Conservation (phyloP, 805 yeast species). For the Pichia sporocuriosa region DNA sequence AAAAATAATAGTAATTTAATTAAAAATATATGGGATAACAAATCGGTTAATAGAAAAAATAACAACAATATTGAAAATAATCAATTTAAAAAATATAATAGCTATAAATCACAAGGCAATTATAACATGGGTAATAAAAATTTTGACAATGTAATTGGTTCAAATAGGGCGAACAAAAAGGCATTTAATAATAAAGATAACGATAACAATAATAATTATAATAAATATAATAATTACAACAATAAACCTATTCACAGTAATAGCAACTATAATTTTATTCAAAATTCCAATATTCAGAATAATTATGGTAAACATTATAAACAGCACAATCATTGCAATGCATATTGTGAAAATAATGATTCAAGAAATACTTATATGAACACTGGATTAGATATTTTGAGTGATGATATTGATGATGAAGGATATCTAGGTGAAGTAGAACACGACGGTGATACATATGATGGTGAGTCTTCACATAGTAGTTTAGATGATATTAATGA, state of each 20-base stretch:
- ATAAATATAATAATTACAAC: not conserved
- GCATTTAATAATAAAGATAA: not conserved
- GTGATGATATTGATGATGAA: not conserved
- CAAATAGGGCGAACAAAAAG: not conserved
- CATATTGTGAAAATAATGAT: no score
- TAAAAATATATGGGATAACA: not conserved
- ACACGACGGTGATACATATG: not conserved
- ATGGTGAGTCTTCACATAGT: not conserved
- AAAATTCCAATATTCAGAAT: not conserved
- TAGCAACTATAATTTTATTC: constrained; percentile 3
- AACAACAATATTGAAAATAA: not conserved
- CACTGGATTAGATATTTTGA: not conserved
- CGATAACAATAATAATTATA: not conserved
- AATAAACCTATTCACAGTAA: not conserved
- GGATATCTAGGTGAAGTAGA: not conserved
- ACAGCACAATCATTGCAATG: not conserved
- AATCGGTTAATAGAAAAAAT: not conserved
- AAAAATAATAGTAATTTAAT: not conserved
- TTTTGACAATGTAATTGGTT: no score
- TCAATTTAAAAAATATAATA: no score
- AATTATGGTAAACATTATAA: not conserved
- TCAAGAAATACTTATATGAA: no score
- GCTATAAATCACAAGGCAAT: no score
- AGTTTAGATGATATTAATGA: not conserved
- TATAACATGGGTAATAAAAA: no score